These are phyloP conservation scores for Cryomyces antarcticus DNA, from an alignment of 495 filamentous ascomycete species.

Conservation along the genomic window DNA sequence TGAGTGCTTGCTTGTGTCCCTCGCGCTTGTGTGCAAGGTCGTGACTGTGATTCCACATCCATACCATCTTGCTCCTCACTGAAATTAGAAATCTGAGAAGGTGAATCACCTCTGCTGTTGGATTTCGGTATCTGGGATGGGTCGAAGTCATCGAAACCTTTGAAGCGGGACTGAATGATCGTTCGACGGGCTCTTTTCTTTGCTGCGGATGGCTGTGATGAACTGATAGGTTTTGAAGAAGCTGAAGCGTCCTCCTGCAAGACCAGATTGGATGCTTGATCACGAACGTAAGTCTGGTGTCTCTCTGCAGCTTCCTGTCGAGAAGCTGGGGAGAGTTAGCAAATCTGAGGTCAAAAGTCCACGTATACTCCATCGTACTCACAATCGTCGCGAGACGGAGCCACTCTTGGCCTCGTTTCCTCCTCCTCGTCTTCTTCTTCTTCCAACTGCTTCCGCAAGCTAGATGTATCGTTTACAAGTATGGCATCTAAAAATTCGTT, in stretches of 20 bases:
- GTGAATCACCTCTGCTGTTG: not conserved
- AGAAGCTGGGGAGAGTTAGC: too few species aligned
- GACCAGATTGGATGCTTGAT: too few species aligned
- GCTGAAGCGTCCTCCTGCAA: too few species aligned
- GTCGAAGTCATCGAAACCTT: slow-evolving; percentile 46
- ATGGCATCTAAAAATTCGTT: slow-evolving; percentile 89
- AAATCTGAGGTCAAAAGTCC: too few species aligned
- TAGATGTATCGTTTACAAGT: slow-evolving; percentile 48
- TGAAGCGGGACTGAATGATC: slow-evolving; percentile 41
- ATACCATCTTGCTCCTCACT: not conserved
- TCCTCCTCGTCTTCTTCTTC: not conserved
- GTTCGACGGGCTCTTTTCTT: slow-evolving; percentile 22
- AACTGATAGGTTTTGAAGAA: too few species aligned
- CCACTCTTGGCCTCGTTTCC: not conserved
- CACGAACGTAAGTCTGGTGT: too few species aligned
- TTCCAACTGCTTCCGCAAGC: slow-evolving; percentile 40
- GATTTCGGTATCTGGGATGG: slow-evolving; percentile 14
- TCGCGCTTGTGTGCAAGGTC: not conserved
- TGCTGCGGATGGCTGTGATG: slow-evolving; percentile 6
- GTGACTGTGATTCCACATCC: not conserved
- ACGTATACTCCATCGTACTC: not conserved
- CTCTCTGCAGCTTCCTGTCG: too few species aligned
- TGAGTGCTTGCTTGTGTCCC: slow-evolving; percentile 4
- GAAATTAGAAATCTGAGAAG: slow-evolving; percentile 4
- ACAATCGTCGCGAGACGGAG: not conserved